Evolutionary conservation across 2,329 filamentous ascomycete species (phyloP).

Genomic region (Cryphonectria nitschkei): DNA sequence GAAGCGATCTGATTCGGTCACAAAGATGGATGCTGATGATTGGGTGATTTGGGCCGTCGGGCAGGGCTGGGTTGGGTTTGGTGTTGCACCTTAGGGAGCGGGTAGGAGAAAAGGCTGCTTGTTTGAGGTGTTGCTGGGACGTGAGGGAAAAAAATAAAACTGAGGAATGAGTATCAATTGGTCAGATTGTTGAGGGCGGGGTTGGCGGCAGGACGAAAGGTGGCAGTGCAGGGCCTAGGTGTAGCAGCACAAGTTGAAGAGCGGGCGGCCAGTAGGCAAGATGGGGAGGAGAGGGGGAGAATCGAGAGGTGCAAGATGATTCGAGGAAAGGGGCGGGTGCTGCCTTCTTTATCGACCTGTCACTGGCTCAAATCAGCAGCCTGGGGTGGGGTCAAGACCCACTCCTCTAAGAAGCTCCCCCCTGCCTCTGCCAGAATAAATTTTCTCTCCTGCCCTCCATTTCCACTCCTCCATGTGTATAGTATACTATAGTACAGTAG

Average conservation of each 20-base stretch:
- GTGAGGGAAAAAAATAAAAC: neutral
- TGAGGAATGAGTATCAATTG: neutral
- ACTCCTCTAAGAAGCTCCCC: neutral
- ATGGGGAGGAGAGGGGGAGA: neutral
- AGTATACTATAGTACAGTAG: too few relatives aligned
- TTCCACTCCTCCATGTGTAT: neutral
- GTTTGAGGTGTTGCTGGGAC: neutral
- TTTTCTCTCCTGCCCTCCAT: neutral
- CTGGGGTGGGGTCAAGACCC: constrained; percentile 10
- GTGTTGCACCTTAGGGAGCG: neutral
- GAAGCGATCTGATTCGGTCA: constrained; percentile 11
- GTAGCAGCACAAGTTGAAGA: neutral
- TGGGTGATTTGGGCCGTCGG: neutral
- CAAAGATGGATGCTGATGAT: constrained; percentile 6
- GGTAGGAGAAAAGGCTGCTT: neutral
- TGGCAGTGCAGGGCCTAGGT: neutral
- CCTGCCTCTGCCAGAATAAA: neutral
- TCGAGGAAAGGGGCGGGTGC: constrained; percentile 29
- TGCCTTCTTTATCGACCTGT: constrained; percentile 28
- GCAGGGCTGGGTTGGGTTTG: neutral
- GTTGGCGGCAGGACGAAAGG: neutral
- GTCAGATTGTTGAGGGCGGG: constrained; percentile 1
- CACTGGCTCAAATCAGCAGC: constrained; percentile 26
- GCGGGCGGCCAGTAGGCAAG: neutral
- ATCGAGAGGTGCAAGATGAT: constrained; percentile 24